Evolutionary conservation across 2,329 filamentous ascomycete species (phyloP), one percentile per base, ranked within the genome.

Genomic region (Teratosphaeria gauchensis): DNA sequence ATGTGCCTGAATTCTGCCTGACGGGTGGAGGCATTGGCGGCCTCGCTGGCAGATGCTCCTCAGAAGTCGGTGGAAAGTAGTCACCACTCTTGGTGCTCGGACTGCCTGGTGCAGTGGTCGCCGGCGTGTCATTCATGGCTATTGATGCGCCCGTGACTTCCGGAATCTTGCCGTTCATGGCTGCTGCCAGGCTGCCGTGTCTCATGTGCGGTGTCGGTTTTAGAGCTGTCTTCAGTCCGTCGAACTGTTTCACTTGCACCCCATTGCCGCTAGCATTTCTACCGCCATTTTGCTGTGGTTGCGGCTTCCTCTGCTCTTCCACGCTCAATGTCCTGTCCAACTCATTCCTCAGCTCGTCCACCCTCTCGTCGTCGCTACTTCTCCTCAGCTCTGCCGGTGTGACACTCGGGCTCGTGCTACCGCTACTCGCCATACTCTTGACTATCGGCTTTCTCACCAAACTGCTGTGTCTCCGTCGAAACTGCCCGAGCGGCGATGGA

Each of bases 1-100:
- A 85, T 55, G 80, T 81, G 59, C 87, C 87, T 11, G 90, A 94
- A 67, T 87, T 89, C 69, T 88, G 86, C 69, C 88, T 79, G 61
- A 86, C 73, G 1, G 87, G 85, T 55, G 82, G 83, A 66, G 88
- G 90, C 66, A 71, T 64, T 5, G 19, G 31, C 3, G 38, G 54
- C 38, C 38, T 55, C 19, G 54, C 30, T 16, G 38, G 21, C 12
- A 32, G 28, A 12, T 53, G 52, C 9, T n/a, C 42, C 4, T 53
- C 28, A 14, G 52, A 9, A 56, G 35, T 63, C 59, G 65, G 52
- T 12, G 57, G 57, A 14, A 61, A 46, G 62, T 65, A 59, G 58
- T 65, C 58, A 62, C 63, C 56, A 28, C 24, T 28, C 30, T 59
- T 60, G 56, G 59, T 57, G 52, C 51, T 46, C 51, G 68, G 63